phyloP scores from a whole-genome alignment of 2,329 filamentous ascomycete species.

The Bipolaris oryzae region DNA sequence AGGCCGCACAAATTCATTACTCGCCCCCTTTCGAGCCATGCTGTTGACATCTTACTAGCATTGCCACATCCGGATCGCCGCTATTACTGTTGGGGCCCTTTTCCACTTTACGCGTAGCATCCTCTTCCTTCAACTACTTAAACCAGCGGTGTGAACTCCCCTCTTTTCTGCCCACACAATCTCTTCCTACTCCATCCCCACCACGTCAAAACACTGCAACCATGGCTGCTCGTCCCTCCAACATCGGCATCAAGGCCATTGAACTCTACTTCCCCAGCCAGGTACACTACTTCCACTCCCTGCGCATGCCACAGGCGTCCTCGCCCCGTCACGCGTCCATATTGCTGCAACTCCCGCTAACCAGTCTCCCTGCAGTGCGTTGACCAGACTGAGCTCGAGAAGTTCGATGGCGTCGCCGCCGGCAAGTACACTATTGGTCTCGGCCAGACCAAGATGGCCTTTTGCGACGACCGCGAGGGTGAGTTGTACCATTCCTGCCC shows the following conservation, averaged over 20 bases:
- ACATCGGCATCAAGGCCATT: conserved; percentile 61
- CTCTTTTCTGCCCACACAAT: conserved; percentile 25
- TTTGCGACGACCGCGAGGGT: conserved; percentile 62
- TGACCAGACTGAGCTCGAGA: conserved; percentile 60
- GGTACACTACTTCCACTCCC: conserved; percentile 43
- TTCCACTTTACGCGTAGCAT: conserved; percentile 38
- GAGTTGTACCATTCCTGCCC: conserved; percentile 17
- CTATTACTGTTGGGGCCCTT: conserved; percentile 45
- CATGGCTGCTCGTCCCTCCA: conserved; percentile 56
- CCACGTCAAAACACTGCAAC: conserved; percentile 25
- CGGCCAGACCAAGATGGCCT: conserved; percentile 62
- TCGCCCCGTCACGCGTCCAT: conserved; percentile 7
- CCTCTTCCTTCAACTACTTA: conserved; percentile 35
- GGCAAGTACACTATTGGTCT: conserved; percentile 63
- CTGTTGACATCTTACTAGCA: conserved; percentile 26
- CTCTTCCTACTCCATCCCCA: conserved; percentile 22
- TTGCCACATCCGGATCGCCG: conserved; percentile 43
- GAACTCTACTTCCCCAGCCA: conserved; percentile 62
- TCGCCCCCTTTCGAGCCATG: conserved; percentile 22
- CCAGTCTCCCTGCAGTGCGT: conserved; percentile 52
- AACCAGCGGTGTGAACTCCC: conserved; percentile 46
- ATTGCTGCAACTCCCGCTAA: conserved; percentile 18
- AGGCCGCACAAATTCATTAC: conserved; percentile 34
- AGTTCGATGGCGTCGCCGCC: conserved; percentile 59
- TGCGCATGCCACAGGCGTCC: background rate